Base-by-base conservation (phyloP, 2,329 filamentous ascomycete species). In the Microdochium trichocladiopsis region DNA sequence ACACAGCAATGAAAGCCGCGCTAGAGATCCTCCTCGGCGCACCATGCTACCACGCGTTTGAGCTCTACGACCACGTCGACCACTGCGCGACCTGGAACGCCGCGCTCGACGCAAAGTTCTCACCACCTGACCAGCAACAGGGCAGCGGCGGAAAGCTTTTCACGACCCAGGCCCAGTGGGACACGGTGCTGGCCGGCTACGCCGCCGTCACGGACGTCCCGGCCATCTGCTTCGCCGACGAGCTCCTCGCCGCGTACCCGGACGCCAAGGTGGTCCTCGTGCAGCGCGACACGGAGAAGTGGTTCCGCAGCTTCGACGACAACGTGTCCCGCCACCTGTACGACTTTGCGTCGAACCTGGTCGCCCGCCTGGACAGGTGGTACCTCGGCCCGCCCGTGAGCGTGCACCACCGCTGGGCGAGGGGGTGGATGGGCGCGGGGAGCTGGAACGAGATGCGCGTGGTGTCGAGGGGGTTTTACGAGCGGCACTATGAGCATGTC, bases 331-430 rank as follows among this genome's bases (percentile, higher is more conserved):
- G 62, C 23, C 36, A 69, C 28, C 16, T 55, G 6, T 56, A 45
- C 41, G 41, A 45, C 18, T 18, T 18, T 16, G 21, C 22, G 41
- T 8, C 22, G 41, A 45, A 45, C 14, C 14, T 45, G 16, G 41
- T 45, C 14, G 41, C 41, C 16, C 21, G 6, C 16, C 18, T 45
- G 41, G 41, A 45, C 12, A 16, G 51, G 21, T 28, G 31, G 21
- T 50, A 37, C 12, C 25, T 53, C 9, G 9, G 25, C 10, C 18
- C 48, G 23, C 18, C 53, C 3, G 58, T 60, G 2, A 58, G 57
- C 57, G 62, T 70, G 18, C 68, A 53, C 49, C 47, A 24, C 53
- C 66, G 52, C 50, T 65, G 67, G 11, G 50, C 51, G 2, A 14
- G n/a, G 16, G 52, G 51, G 4, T 53, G 53, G 49, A 25, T 37